Percentiles rank a stretch among this genome's conserved stretches.
phyloP scores from a whole-genome alignment of 2,329 filamentous ascomycete species.

The Calonectria fujianensis region DNA sequence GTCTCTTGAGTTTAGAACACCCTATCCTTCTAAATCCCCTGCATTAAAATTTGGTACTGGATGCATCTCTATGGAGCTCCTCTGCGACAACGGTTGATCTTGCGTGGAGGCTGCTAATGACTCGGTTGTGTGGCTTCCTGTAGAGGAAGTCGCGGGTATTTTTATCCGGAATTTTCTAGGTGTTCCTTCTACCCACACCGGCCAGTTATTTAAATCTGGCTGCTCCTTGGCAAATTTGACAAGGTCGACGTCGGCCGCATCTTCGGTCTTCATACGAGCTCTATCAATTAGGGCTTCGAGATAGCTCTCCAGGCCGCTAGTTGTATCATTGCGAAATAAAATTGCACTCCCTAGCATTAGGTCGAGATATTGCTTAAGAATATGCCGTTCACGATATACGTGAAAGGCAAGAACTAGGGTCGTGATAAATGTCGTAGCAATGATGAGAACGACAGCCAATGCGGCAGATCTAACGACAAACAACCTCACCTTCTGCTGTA shows the following conservation, averaged over 20 bases:
- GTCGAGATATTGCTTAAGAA: neutral
- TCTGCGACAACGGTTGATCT: neutral
- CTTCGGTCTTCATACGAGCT: neutral
- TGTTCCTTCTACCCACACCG: neutral
- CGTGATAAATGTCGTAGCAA: neutral
- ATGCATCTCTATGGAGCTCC: too few relatives aligned
- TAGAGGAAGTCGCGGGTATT: neutral
- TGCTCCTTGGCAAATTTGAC: neutral
- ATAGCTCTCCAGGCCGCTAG: neutral
- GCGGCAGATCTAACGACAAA: neutral
- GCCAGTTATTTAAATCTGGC: neutral
- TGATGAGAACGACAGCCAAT: neutral
- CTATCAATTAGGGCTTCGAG: neutral
- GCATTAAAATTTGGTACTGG: neutral
- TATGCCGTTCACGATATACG: neutral
- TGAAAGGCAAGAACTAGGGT: neutral
- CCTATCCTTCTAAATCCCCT: neutral
- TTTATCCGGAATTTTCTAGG: neutral
- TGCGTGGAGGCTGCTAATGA: neutral
- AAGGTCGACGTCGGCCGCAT: neutral
- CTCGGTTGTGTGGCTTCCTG: neutral
- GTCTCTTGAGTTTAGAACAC: neutral
- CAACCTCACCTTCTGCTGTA: neutral
- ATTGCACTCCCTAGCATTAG: neutral
- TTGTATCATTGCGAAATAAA: neutral